Base-by-base conservation (phyloP, 306 rosid genomes). In the Sesbania bispinosa region DNA sequence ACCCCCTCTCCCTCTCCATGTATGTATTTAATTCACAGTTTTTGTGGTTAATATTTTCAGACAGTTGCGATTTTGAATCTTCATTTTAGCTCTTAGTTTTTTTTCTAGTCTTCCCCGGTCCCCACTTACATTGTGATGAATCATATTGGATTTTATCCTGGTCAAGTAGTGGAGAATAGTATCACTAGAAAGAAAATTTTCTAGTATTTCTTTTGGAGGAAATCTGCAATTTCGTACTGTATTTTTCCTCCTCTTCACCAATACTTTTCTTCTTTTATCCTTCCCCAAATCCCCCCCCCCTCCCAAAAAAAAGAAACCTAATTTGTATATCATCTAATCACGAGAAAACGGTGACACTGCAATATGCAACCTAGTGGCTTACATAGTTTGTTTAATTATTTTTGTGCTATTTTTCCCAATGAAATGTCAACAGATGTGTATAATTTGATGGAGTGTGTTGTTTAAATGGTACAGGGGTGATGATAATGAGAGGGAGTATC, bases 401-500 rank as follows among this genome's bases (percentile, higher is more conserved):
- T n/a, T 64, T 42, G 20, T 27, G 27, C 59, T 66, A 5, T 35
- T 16, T 38, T 21, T 47, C 30, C 45, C 52, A 7, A 1, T 45
- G 29, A 41, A 35, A 26, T 32, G 43, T 26, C 3, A 10, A 53
- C 24, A 14, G 39, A 53, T 79, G 82, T 48, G 43, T 27, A 61
- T 42, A 42, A 55, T 73, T 48, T 77, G 15, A 45, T 67, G 64
- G 79, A 78, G 42, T 26, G 29, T 62, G 71, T 78, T 65, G 50
- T 68, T 64, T 76, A 39, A 74, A 72, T 80, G 86, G 74, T 71
- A 59, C 84, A 94, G 99, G 87, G 97, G 84, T 48, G 85, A 75
- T 10, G 86, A 75, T 30, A 93, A 84, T 32, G 96, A 88, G 62
- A 91, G 85, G 80, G 93, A 94, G 74, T 94, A 91, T 83, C 79